A percentile compares a stretch with the other conserved stretches of the same genome.
These are phyloP conservation scores for Physcomitrellopsis africana DNA, from an alignment of 225 moss, liverwort and hornwort genomes.

Conservation along the genomic window DNA sequence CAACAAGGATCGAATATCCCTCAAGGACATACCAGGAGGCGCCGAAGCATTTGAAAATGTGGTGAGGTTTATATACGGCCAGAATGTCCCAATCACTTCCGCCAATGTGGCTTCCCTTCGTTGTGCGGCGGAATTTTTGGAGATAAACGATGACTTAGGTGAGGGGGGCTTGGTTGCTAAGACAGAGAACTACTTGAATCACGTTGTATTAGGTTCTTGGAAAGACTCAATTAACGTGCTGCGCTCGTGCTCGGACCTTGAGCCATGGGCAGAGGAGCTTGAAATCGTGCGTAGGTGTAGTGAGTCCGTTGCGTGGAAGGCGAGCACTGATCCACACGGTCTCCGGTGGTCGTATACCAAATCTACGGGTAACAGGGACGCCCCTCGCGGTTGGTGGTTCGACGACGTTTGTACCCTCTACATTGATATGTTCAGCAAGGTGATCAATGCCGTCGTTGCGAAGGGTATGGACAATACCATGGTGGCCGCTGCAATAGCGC, in stretches of 20 bases:
- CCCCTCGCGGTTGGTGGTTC: constrained; percentile 42
- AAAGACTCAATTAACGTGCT: constrained; percentile 34
- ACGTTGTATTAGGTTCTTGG: constrained; percentile 31
- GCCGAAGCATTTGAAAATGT: constrained; percentile 37
- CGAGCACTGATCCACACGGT: constrained; percentile 41
- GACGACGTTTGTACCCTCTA: constrained; percentile 34
- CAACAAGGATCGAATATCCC: constrained; percentile 30
- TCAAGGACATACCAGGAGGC: constrained; percentile 38
- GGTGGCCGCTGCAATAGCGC: constrained; percentile 33
- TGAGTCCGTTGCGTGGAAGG: constrained; percentile 46
- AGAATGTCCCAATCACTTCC: constrained; percentile 10
- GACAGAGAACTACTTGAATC: constrained; percentile 35
- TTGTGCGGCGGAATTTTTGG: constrained; percentile 41
- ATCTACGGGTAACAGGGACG: neutral
- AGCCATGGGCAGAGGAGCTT: constrained; percentile 42
- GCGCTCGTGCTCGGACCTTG: constrained; percentile 33
- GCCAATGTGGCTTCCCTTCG: constrained; percentile 34
- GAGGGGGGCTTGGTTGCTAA: constrained; percentile 28
- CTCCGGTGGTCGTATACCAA: constrained; percentile 35
- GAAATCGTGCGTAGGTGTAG: constrained; percentile 44
- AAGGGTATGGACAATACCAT: constrained; percentile 34
- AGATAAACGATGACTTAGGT: constrained; percentile 40
- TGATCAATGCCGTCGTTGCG: constrained; percentile 32
- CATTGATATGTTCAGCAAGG: constrained; percentile 37
- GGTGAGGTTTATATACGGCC: constrained; percentile 29